Percentiles rank a stretch among this genome's conserved stretches.
These are phyloP conservation scores for Draba incana DNA, from an alignment of 345 rosid genomes.

Conservation along the genomic window DNA sequence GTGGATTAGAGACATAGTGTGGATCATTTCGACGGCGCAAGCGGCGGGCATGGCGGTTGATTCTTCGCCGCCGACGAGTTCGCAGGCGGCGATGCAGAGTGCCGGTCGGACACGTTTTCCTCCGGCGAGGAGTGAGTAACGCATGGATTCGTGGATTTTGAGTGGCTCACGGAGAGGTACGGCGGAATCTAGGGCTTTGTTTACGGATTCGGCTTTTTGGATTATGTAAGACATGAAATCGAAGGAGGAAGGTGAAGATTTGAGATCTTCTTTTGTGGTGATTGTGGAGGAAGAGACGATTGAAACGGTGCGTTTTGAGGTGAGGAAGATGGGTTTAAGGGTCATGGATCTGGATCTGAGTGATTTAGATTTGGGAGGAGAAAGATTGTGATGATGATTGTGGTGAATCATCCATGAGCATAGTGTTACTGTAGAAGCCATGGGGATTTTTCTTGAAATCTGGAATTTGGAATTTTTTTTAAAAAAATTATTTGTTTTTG, in stretches of 20 bases:
- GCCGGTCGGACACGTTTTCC: conserved; percentile 85
- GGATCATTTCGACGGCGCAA: conserved; percentile 92
- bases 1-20: conserved; percentile 93
- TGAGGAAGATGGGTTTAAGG: conserved; percentile 16
- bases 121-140: conserved; percentile 89
- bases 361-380: conserved; percentile 32
- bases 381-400: conserved; percentile 28
- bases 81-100: conserved; percentile 87
- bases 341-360: conserved; percentile 42
- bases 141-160: conserved; percentile 92
- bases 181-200: conserved; percentile 69
- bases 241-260: conserved; percentile 44
- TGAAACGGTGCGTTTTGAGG: conserved; percentile 37
- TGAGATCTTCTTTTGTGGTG: conserved; percentile 47
- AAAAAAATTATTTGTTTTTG: neutral
- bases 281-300: conserved; percentile 58
- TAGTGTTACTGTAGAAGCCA: conserved; percentile 54
- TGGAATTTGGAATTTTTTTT: neutral
- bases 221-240: conserved; percentile 83
- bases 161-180: conserved; percentile 65
- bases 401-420: conserved; percentile 52
- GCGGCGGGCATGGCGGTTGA: conserved; percentile 80
- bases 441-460: conserved; percentile 27
- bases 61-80: conserved; percentile 76
- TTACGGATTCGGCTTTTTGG: conserved; percentile 59